A percentile compares a stretch with the other conserved stretches of the same genome.
phyloP scores from a whole-genome alignment of 805 yeast genomes.

The Candida xyloterini region DNA sequence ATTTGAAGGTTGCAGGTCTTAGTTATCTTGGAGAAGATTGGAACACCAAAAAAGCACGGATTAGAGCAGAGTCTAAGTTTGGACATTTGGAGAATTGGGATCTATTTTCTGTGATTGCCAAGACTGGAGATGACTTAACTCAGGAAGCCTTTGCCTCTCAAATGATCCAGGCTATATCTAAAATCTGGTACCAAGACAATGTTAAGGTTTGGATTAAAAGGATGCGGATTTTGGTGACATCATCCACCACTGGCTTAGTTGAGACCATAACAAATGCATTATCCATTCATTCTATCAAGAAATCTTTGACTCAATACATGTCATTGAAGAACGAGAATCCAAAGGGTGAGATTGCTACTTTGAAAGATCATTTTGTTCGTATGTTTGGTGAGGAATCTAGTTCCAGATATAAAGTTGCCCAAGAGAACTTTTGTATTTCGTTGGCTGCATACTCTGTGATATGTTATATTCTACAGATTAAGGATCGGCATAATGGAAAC shows the following conservation, averaged over 20 bases:
- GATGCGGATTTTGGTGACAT: conserved; percentile 89
- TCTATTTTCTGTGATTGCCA: conserved; percentile 89
- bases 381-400: conserved; percentile 67
- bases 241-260: conserved; percentile 86
- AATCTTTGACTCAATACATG: conserved; percentile 78
- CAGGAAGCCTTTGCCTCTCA: conserved; percentile 99
- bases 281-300: conserved; percentile 91
- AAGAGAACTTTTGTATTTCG: conserved; percentile 79
- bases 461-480: conserved; percentile 85
- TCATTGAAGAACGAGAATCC: conserved; percentile 65
- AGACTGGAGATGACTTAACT: conserved; percentile 92
- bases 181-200: conserved; percentile 70
- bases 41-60: conserved; percentile 76
- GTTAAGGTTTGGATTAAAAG: conserved; percentile 87
- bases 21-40: conserved; percentile 88
- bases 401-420: conserved; percentile 64
- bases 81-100: conserved; percentile 95
- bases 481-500: conserved; percentile 96
- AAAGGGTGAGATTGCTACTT: conserved; percentile 64
- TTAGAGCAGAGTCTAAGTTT: conserved; percentile 69
- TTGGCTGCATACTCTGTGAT: conserved; percentile 90
- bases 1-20: conserved; percentile 79
- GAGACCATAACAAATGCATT: conserved; percentile 95
- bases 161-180: conserved; percentile 79
- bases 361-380: conserved; percentile 74